These are phyloP conservation scores for Vitis hybrid DNA, from an alignment of 177 flowering plant genomes.

Conservation along the genomic window DNA sequence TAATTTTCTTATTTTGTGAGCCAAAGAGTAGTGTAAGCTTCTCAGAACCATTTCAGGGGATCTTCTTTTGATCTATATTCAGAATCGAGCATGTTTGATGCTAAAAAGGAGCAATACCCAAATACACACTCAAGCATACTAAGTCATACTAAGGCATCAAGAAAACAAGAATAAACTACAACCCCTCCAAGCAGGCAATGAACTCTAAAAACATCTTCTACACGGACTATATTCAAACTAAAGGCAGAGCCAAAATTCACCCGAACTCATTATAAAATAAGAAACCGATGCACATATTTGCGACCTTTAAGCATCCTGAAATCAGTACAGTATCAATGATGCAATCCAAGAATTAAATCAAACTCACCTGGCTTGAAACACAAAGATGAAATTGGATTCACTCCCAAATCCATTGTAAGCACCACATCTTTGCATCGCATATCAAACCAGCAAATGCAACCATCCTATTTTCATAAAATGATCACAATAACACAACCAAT, in stretches of 20 bases:
- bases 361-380: slow-evolving; percentile 80
- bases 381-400: slow-evolving; percentile 64
- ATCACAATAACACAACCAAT: background rate
- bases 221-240: too few species aligned
- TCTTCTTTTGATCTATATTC: too few species aligned
- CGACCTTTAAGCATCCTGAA: background rate
- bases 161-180: background rate
- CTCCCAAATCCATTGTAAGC: slow-evolving; percentile 50
- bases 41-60: too few species aligned
- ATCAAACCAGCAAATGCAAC: slow-evolving; percentile 90
- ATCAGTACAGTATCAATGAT: background rate
- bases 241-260: background rate
- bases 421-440: slow-evolving; percentile 81
- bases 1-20: too few species aligned
- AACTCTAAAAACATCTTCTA: too few species aligned
- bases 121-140: too few species aligned
- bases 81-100: too few species aligned
- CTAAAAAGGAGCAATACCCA: too few species aligned
- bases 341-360: background rate
- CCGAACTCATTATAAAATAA: too few species aligned
- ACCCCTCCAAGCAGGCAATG: too few species aligned
- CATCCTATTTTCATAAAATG: slow-evolving; percentile 58
- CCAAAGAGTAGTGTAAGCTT: too few species aligned
- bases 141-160: background rate
- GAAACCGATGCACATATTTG: too few species aligned